Base-by-base conservation (phyloP, 306 rosid genomes). In the Sesbania bispinosa region DNA sequence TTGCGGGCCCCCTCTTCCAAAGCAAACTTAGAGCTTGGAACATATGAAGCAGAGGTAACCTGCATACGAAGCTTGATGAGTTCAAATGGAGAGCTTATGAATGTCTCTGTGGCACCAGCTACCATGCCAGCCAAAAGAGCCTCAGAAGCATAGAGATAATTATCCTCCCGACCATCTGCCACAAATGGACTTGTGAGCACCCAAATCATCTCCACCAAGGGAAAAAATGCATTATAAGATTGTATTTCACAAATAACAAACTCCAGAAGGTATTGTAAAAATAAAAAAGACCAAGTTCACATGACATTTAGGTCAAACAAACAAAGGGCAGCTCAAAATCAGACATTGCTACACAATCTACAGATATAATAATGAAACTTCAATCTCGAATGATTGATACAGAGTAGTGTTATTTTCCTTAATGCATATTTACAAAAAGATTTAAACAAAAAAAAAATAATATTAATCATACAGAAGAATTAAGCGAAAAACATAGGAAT, bases 91-190 rank as follows among this genome's bases (percentile, higher is more conserved):
- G 96, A 85, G 82, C 84, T 81, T 74, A 89, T 47, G 6, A 94
- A 55, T 38, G 96, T 70, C 83, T 94, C 97, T 16, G 59, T 58
- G 8, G 81, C 87, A 59, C 99, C 99, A 71, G 96, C 87, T 60
- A 38, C 82, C 69, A 91, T 75, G 35, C 99, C 97, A 9, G 93
- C 91, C 85, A 86, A 62, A 67, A 94, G 79, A 41, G 97, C 99
- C 82, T 91, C 97, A 4, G 92, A 80, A 62, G 78, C 51, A 43
- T 71, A 78, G 42, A 91, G 72, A 39, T 83, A 79, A 68, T 85
- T 87, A 75, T 87, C 83, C 73, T 80, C 91, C 54, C 88, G 89
- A 60, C 96, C 99, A 83, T 94, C 99, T 94, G 87, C 73, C 74
- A 74, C 19, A 55, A 26, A 58, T 67, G 45, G 18, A 73, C 50